phyloP scores from a whole-genome alignment of 176 grass and related monocot species.

The sorghum (Sorghum bicolor) region Sorghum_bicolor_NCBIv3 NC_012871.2:6784001-6784500 shows the following conservation, averaged over 20 bases:
- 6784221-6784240: conserved; percentile 29
- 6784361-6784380: conserved; percentile 54
- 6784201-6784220: conserved; percentile 8
- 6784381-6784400: conserved; percentile 17
- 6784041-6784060: conserved; percentile 79
- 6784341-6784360: conserved; percentile 42
- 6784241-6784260: background rate
- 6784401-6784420: conserved; percentile 17
- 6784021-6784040: conserved; percentile 97
- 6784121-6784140: background rate
- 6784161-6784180: background rate
- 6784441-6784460: background rate
- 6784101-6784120: conserved; percentile 50
- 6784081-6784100: conserved; percentile 92
- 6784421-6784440: conserved; percentile 23
- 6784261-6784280: conserved; percentile 37
- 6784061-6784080: conserved; percentile 89
- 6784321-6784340: conserved; percentile 31
- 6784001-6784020: conserved; percentile 97
- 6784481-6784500: background rate
- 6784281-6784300: conserved; percentile 30
- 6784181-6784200: conserved; percentile 43
- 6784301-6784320: background rate
- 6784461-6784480: background rate
- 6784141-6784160: conserved; percentile 1